Evolutionary conservation across 805 yeast species (phyloP).

Genomic region (Peterozyma toletana): DNA sequence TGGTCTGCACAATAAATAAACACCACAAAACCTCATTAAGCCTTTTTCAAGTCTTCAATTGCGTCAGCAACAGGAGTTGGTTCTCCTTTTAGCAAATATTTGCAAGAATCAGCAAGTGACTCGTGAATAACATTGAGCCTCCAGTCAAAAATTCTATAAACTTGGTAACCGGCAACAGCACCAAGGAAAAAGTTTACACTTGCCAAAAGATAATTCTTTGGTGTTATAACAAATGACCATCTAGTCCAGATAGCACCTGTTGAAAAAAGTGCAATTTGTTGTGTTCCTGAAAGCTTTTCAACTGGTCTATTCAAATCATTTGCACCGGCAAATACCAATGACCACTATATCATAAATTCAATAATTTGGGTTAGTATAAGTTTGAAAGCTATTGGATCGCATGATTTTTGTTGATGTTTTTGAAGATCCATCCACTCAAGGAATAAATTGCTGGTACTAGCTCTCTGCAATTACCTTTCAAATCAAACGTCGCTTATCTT

Average conservation of each 20-base stretch:
- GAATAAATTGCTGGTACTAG: background rate
- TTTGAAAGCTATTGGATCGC: background rate
- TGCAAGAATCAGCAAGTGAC: no score
- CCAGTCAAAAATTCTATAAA: slow-evolving; percentile 62
- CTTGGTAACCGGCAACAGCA: slow-evolving; percentile 80
- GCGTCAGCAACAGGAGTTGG: no score
- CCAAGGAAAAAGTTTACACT: slow-evolving; percentile 93
- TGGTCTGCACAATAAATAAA: no score
- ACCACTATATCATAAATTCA: slow-evolving; percentile 47
- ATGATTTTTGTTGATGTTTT: background rate
- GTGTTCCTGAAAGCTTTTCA: slow-evolving; percentile 85
- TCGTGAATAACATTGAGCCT: slow-evolving; percentile 24
- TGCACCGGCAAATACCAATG: slow-evolving; percentile 85
- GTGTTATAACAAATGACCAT: slow-evolving; percentile 92
- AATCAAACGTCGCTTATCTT: background rate
- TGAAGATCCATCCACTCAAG: background rate
- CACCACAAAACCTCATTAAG: no score
- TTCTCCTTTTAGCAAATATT: no score
- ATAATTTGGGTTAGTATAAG: background rate
- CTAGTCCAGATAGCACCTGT: slow-evolving; percentile 98
- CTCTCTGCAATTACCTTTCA: background rate
- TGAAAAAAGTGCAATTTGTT: slow-evolving; percentile 76
- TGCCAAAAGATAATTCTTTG: slow-evolving; percentile 81
- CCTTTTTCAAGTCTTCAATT: no score
- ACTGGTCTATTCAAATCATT: slow-evolving; percentile 86